Base-by-base conservation (phyloP, 2,329 filamentous ascomycete species). In the Biscogniauxia sp. region DNA sequence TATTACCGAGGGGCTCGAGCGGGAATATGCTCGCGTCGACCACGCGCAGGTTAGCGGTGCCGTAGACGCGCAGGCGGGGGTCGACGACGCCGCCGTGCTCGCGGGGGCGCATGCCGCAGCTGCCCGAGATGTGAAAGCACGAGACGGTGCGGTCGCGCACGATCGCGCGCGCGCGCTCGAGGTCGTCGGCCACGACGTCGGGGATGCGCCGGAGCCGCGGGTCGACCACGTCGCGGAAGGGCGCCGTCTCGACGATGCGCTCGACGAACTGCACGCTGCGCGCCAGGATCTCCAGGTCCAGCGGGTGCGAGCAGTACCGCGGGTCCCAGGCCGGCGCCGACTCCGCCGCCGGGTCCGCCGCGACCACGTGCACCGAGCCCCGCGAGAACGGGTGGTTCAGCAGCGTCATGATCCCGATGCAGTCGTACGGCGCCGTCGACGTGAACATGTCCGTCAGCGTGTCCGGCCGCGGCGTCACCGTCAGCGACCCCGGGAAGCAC, bases 371-470 rank as follows among this genome's bases (percentile, higher is more conserved):
- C 59, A 86, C 81, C 49, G 78, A 77, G 5, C 87, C 87, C 0
- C 85, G 80, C 1, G 83, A 85, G 66, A 85, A 82, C 0, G 87
- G 86, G 59, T 88, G 87, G 57, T 84, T 84, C 25, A 86, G 82
- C 61, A 85, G 84, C 0, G 81, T 79, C 65, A 82, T 82, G 61
- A 83, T 76, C 15, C 84, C 82, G 55, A 86, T 77, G 69, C 83
- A 85, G 66, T 87, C 82, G 60, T 78, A 73, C 3, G 76, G 75
- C 1, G 67, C 69, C 26, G 72, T 70, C 1, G 64, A 64, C 2
- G 61, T 59, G 56, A 68, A 66, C 4, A 64, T 65, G 26, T 73
- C 70, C 8, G 66, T 68, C 62, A 73, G 58, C 5, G 63, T 69
- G 61, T 69, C 70, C 20, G 71, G 68, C 8, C 71, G 68, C 54